Percentiles rank a stretch among this genome's conserved stretches.
These are phyloP conservation scores for Acephala macrosclerotiorum DNA, from an alignment of 2,329 filamentous ascomycete species.

Conservation along the genomic window DNA sequence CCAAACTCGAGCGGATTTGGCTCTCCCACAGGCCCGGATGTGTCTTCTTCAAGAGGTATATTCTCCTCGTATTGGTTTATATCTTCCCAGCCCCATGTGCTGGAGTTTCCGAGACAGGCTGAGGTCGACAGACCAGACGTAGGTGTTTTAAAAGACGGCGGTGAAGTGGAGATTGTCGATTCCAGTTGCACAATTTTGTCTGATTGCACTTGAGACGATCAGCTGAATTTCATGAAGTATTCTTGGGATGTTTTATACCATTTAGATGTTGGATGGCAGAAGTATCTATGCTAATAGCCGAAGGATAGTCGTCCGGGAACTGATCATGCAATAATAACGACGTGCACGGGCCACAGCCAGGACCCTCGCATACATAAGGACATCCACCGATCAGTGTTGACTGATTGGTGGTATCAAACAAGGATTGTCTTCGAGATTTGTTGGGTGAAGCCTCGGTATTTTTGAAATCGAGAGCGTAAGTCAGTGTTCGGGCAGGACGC, in stretches of 20 bases:
- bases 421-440: not conserved
- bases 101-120: not conserved
- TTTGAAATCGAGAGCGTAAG: not conserved
- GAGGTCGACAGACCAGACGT: no score
- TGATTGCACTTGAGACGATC: no score
- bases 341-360: no score
- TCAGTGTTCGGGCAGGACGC: not conserved
- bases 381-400: not conserved
- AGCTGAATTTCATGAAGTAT: no score
- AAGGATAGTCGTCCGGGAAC: no score
- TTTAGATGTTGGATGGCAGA: no score
- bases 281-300: no score
- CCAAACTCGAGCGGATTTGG: not conserved
- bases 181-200: no score
- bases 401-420: not conserved
- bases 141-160: not conserved
- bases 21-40: not conserved
- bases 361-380: not conserved
- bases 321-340: no score
- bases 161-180: not conserved
- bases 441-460: not conserved
- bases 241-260: no score
- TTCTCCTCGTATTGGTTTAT: not conserved
- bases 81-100: not conserved
- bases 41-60: not conserved